A percentile compares a stretch with the other conserved stretches of the same genome.
Conservation (phyloP, 202 grass and related monocot genomes). For the Bolboschoenoplectus hybrid region DNA sequence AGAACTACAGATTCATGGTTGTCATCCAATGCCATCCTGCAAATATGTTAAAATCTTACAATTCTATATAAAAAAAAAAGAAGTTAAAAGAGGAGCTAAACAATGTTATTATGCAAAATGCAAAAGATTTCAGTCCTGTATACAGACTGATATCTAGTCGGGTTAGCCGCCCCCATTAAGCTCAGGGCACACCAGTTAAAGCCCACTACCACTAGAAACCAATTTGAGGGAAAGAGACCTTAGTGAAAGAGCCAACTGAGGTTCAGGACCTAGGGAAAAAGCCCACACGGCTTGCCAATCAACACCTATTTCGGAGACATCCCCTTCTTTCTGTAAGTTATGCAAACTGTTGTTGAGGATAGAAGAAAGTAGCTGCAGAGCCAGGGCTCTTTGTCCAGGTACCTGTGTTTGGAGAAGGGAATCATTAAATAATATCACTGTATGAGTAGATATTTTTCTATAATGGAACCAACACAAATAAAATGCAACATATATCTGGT, state of each 20-base stretch:
- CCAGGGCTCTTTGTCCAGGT: constrained; percentile 87
- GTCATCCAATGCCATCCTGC: constrained; percentile 91
- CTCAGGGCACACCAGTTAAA: background rate
- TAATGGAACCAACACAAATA: background rate
- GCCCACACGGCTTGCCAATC: constrained; percentile 99
- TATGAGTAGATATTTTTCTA: background rate
- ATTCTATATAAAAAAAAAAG: constrained; percentile 38
- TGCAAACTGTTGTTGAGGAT: constrained; percentile 69
- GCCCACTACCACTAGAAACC: background rate
- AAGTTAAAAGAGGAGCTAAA: constrained; percentile 26
- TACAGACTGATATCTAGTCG: background rate
- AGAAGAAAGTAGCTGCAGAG: constrained; percentile 78
- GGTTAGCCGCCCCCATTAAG: constrained; percentile 14
- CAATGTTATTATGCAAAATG: constrained; percentile 8
- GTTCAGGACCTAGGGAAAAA: constrained; percentile 88
- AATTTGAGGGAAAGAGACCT: constrained; percentile 51
- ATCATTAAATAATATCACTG: constrained; percentile 13
- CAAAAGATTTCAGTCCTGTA: background rate
- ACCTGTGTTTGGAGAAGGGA: constrained; percentile 59
- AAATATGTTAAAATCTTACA: constrained; percentile 43
- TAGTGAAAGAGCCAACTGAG: constrained; percentile 75
- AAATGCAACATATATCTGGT: background rate
- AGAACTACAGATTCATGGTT: constrained; percentile 97
- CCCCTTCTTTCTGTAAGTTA: constrained; percentile 62
- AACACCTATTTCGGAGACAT: constrained; percentile 46